phyloP scores from a whole-genome alignment of 192 early-diverging fungal genomes.

The Spizellomyces punctatus region DNA sequence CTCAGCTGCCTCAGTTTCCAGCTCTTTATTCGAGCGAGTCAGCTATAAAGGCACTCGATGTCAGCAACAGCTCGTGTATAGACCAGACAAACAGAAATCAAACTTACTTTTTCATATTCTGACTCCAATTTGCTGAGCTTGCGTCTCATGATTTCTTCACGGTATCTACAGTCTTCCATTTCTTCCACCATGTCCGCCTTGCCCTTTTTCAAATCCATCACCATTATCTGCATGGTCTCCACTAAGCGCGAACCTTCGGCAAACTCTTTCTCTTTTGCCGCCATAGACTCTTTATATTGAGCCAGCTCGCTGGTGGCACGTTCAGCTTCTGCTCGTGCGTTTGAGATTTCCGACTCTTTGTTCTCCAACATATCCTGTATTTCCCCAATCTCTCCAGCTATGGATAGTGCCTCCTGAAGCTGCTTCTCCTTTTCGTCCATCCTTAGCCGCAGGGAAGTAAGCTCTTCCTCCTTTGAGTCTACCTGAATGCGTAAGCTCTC shows the following conservation, averaged over 20 bases:
- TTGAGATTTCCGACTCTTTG: slow-evolving; percentile 27
- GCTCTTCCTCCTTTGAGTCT: slow-evolving; percentile 21
- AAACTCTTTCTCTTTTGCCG: slow-evolving; percentile 25
- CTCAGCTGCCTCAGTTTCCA: background rate
- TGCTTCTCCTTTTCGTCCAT: slow-evolving; percentile 30
- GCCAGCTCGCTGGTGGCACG: slow-evolving; percentile 11
- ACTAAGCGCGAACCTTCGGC: slow-evolving; percentile 31
- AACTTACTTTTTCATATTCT: slow-evolving; percentile 35
- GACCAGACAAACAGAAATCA: background rate
- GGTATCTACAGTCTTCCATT: slow-evolving; percentile 43
- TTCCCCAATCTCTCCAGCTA: slow-evolving; percentile 8
- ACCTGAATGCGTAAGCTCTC: slow-evolving; percentile 25
- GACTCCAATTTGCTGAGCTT: slow-evolving; percentile 36
- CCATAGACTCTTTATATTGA: slow-evolving; percentile 3
- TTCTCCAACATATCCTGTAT: slow-evolving; percentile 36
- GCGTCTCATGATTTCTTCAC: slow-evolving; percentile 28
- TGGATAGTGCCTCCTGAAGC: slow-evolving; percentile 20
- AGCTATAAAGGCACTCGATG: too few relatives aligned
- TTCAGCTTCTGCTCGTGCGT: slow-evolving; percentile 20
- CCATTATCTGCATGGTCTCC: slow-evolving; percentile 44
- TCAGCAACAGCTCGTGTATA: too few relatives aligned
- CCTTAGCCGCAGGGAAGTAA: slow-evolving; percentile 15
- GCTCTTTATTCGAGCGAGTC: background rate
- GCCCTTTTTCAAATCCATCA: slow-evolving; percentile 45
- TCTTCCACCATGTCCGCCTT: slow-evolving; percentile 49